Percentiles rank a stretch among this genome's conserved stretches.
phyloP scores from a whole-genome alignment of 495 filamentous ascomycete genomes.

The Alectoria sarmentosa region DNA sequence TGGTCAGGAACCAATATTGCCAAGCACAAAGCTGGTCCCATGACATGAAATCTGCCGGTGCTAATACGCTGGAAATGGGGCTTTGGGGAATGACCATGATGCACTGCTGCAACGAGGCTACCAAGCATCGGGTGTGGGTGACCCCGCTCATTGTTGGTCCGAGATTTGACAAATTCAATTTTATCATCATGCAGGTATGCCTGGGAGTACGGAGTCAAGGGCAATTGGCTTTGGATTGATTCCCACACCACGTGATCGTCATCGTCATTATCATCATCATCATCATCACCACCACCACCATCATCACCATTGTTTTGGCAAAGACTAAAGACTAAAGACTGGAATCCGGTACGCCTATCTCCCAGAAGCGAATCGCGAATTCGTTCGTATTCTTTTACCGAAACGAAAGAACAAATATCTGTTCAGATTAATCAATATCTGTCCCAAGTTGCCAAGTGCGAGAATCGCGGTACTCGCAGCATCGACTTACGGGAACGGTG shows the following conservation, averaged over 20 bases:
- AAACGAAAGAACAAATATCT: constrained; percentile 60
- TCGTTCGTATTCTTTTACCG: constrained; percentile 45
- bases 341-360: constrained; percentile 5
- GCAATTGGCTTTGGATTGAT: background rate
- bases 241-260: background rate
- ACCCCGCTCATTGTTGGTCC: background rate
- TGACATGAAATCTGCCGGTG: background rate
- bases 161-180: constrained; percentile 2
- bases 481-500: constrained; percentile 56
- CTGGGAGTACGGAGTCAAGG: background rate
- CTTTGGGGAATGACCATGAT: background rate
- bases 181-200: constrained; percentile 12
- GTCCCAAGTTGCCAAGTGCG: background rate
- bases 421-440: constrained; percentile 14
- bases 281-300: too few relatives aligned
- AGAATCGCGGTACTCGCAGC: background rate
- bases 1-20: background rate
- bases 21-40: constrained; percentile 1
- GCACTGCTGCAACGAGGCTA: background rate
- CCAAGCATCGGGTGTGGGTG: background rate
- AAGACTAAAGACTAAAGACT: background rate
- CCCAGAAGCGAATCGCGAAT: constrained; percentile 11
- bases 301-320: background rate
- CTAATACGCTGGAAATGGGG: too few relatives aligned
- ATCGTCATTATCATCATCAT: too few relatives aligned